Evolutionary conservation across 371 early-diverging fungal species (phyloP).

Genomic region (Capillidium heterosporum): DNA sequence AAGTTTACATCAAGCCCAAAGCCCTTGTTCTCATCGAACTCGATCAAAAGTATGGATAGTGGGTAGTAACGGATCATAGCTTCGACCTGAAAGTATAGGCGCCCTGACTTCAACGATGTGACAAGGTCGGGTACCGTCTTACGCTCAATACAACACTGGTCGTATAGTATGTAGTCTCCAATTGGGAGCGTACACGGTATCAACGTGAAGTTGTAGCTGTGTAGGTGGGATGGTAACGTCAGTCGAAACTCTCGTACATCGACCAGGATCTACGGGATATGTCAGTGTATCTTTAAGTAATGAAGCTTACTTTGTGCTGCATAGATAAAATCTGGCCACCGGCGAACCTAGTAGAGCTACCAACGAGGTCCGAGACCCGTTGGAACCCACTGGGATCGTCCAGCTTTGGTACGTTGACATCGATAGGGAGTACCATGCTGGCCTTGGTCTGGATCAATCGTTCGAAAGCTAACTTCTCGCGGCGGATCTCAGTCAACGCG

Average conservation of each 20-base stretch:
- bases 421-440: constrained; percentile 15
- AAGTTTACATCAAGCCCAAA: constrained; percentile 42
- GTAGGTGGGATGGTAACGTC: constrained; percentile 74
- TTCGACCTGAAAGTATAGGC: constrained; percentile 83
- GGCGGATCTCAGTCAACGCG: constrained; percentile 63
- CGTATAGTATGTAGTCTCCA: constrained; percentile 90
- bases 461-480: constrained; percentile 91
- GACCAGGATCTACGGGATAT: constrained; percentile 40
- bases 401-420: background rate
- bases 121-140: constrained; percentile 86
- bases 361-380: too few species aligned
- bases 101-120: constrained; percentile 63
- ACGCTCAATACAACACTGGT: constrained; percentile 80
- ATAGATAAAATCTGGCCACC: constrained; percentile 3
- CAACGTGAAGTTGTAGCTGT: constrained; percentile 55
- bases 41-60: constrained; percentile 73
- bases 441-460: constrained; percentile 78
- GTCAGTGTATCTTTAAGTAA: constrained; percentile 1
- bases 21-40: constrained; percentile 75
- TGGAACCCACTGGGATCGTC: background rate
- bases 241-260: constrained; percentile 93
- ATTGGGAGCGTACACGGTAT: constrained; percentile 74
- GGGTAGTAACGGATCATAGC: constrained; percentile 75
- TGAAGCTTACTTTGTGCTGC: background rate
- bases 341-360: constrained; percentile 6